Conservation (phyloP, 441 rosid genomes). For the Euphorbia corollata region DNA sequence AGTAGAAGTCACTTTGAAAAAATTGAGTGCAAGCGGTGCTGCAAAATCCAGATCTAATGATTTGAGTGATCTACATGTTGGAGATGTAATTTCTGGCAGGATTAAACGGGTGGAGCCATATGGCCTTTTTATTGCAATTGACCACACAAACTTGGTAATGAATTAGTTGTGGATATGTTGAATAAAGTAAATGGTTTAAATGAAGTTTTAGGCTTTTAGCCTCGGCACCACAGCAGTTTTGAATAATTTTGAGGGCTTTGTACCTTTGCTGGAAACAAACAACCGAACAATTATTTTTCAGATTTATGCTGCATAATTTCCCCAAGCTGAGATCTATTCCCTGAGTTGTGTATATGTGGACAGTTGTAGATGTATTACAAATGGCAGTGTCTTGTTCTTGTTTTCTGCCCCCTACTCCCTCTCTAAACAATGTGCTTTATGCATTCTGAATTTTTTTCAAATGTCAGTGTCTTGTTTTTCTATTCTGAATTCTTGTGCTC, state of each 20-base stretch:
- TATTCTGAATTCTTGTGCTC: neutral
- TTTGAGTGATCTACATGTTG: constrained; percentile 48
- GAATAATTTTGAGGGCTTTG: neutral
- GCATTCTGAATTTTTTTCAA: neutral
- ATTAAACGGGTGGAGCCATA: constrained; percentile 77
- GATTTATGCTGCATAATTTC: neutral
- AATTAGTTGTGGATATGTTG: constrained; percentile 8
- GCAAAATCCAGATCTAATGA: constrained; percentile 47
- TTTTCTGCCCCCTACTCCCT: neutral
- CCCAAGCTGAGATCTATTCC: neutral
- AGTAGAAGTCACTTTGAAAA: constrained; percentile 79
- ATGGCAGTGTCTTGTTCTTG: neutral
- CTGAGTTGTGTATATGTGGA: neutral
- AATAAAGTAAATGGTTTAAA: neutral
- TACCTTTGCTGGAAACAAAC: neutral
- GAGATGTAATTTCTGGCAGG: constrained; percentile 56
- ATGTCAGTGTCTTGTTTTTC: no score
- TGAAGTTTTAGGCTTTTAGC: neutral
- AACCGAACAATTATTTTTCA: neutral
- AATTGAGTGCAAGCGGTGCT: constrained; percentile 30
- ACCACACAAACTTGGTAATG: constrained; percentile 64
- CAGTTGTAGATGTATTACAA: neutral
- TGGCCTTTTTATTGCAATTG: constrained; percentile 67
- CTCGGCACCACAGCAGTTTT: neutral
- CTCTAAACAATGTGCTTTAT: neutral